Evolutionary conservation across 345 rosid species (phyloP).

Genomic region (Citrus sinensis): DVS_A1.0 CM039161.1:5028501-5029000

Average conservation of each 20-base stretch:
- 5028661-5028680: background rate
- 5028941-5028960: too few relatives aligned
- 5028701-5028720: background rate
- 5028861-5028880: background rate
- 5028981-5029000: too few relatives aligned
- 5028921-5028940: background rate
- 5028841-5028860: background rate
- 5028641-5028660: too few relatives aligned
- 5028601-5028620: too few relatives aligned
- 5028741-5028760: background rate
- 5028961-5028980: too few relatives aligned
- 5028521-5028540: background rate
- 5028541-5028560: too few relatives aligned
- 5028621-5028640: too few relatives aligned
- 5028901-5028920: background rate
- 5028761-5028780: background rate
- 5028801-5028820: background rate
- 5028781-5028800: background rate
- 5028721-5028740: background rate
- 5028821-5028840: background rate
- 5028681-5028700: background rate
- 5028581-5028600: background rate
- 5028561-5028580: background rate
- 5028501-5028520: conserved; percentile 6
- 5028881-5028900: background rate